These are phyloP conservation scores for Acanthamoeba quina DNA, from an alignment of 208 protist genomes.

Conservation along the genomic window DNA sequence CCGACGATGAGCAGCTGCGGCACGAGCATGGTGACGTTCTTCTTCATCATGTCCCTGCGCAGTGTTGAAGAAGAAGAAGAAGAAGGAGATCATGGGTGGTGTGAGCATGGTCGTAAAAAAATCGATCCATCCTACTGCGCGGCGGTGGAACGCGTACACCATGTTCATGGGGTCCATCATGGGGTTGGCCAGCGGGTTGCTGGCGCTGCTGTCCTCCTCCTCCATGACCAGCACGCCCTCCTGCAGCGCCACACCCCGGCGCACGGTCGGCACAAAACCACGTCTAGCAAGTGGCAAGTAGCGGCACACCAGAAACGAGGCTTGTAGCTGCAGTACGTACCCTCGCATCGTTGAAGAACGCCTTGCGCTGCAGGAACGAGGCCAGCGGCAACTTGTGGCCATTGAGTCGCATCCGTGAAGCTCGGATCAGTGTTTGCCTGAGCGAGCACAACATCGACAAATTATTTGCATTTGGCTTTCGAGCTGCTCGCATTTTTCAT, in stretches of 20 bases:
- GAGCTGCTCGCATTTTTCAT: too few species aligned
- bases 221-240: slow-evolving; percentile 79
- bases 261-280: background rate
- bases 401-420: slow-evolving; percentile 73
- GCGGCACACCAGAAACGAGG: too few species aligned
- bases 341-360: slow-evolving; percentile 36
- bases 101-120: too few species aligned
- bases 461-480: too few species aligned
- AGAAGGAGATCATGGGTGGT: background rate
- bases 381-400: slow-evolving; percentile 56
- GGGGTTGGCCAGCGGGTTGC: slow-evolving; percentile 93
- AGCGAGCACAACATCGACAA: too few species aligned
- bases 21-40: slow-evolving; percentile 95
- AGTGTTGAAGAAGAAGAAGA: slow-evolving; percentile 78
- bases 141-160: background rate
- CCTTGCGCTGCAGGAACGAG: slow-evolving; percentile 54
- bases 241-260: background rate
- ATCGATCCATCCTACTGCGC: too few species aligned
- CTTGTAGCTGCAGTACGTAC: background rate
- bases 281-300: too few species aligned
- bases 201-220: slow-evolving; percentile 85
- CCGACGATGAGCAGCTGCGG: slow-evolving; percentile 97
- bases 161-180: slow-evolving; percentile 61
- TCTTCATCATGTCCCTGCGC: slow-evolving; percentile 96
- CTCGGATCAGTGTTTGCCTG: slow-evolving; percentile 79